Percentiles rank a stretch among this genome's conserved stretches.
These are phyloP conservation scores for Puccinia coronata DNA, from an alignment of 1,284 basidiomycete genomes.

Conservation along the genomic window DNA sequence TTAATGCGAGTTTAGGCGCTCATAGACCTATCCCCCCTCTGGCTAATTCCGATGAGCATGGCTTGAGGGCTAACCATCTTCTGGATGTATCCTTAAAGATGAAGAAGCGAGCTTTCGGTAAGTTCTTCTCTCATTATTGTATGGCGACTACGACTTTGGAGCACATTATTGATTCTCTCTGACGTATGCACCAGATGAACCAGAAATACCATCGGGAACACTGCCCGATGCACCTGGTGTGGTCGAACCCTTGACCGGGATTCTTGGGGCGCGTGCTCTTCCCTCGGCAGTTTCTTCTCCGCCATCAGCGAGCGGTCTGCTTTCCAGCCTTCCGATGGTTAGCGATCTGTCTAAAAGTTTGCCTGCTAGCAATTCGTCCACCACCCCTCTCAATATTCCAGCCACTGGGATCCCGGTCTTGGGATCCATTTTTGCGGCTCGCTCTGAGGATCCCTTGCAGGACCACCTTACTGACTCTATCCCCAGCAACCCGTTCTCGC, in stretches of 20 bases:
- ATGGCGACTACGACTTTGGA: too few species aligned
- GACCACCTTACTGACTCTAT: background rate
- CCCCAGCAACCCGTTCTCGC: background rate
- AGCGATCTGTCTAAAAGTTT: background rate
- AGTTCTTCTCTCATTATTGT: background rate
- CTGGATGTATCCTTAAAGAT: background rate
- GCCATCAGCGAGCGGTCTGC: background rate
- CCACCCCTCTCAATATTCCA: background rate
- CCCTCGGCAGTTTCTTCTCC: background rate
- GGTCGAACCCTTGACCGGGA: too few species aligned
- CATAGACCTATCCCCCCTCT: background rate
- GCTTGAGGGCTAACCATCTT: background rate
- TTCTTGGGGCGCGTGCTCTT: background rate
- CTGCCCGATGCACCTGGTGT: too few species aligned
- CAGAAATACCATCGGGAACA: background rate
- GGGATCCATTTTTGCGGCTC: background rate
- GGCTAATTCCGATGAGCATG: background rate
- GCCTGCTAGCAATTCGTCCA: background rate
- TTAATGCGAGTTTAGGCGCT: conserved; percentile 1
- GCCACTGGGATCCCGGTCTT: background rate
- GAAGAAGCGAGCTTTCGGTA: background rate
- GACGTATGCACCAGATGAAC: too few species aligned
- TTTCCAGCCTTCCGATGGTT: background rate
- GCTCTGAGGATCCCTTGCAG: background rate
- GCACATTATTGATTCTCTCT: too few species aligned